Evolutionary conservation across 495 filamentous ascomycete species (phyloP).

Genomic region (Talaromyces adpressus): DNA sequence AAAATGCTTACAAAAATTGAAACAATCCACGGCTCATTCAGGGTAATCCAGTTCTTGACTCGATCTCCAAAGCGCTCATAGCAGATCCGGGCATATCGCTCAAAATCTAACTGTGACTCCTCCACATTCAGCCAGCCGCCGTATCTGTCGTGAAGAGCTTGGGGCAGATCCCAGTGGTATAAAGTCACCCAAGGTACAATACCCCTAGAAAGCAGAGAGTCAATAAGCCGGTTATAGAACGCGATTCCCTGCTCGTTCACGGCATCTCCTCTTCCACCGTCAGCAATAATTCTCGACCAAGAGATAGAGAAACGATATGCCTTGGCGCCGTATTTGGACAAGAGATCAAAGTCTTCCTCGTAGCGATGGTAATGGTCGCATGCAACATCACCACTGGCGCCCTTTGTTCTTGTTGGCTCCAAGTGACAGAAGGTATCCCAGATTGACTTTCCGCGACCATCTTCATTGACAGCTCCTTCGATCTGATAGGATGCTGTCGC

Average conservation of each 20-base stretch:
- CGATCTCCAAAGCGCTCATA: slow-evolving; percentile 3
- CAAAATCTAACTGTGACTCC: slow-evolving; percentile 5
- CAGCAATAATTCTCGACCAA: slow-evolving; percentile 2
- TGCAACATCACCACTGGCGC: slow-evolving; percentile 4
- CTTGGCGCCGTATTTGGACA: background rate
- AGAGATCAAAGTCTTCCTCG: slow-evolving; percentile 5
- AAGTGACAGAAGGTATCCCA: slow-evolving; percentile 25
- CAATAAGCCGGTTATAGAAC: slow-evolving; percentile 5
- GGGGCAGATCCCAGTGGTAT: slow-evolving; percentile 5
- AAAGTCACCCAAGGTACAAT: slow-evolving; percentile 1
- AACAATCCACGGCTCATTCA: slow-evolving; percentile 2
- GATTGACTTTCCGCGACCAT: slow-evolving; percentile 26
- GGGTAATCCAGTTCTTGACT: slow-evolving; percentile 7
- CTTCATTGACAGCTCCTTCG: slow-evolving; percentile 25
- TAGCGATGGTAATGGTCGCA: slow-evolving; percentile 5
- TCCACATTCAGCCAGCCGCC: slow-evolving; percentile 5
- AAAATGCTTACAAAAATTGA: slow-evolving; percentile 3
- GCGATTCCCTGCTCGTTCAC: slow-evolving; percentile 4
- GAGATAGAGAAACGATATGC: slow-evolving; percentile 4
- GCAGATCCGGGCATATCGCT: slow-evolving; percentile 1
- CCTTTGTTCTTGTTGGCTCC: slow-evolving; percentile 1
- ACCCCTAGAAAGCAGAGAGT: background rate
- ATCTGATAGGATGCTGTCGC: slow-evolving; percentile 32
- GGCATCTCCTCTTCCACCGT: background rate
- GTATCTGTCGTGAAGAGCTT: background rate